Evolutionary conservation across 2,329 filamentous ascomycete species (phyloP), one percentile per base, ranked within the genome.

Genomic region (Aspergillus tubingensis): DNA sequence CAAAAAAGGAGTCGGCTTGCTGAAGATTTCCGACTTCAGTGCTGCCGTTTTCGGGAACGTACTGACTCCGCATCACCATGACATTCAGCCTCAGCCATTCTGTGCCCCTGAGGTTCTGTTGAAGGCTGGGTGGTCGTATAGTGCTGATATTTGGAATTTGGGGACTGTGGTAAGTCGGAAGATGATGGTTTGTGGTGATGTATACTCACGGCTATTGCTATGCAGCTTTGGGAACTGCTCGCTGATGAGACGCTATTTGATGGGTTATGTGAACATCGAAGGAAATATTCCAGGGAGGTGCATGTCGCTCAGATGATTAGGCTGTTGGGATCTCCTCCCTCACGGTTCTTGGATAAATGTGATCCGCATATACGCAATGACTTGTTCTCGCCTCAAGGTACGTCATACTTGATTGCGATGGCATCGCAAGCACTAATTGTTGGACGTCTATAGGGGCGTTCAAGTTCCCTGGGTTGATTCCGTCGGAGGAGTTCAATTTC

Each of bases 81-180:
- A 78, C 72, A 67, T 83, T 76, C 51, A 86, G 70, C 71, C 71
- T 8, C 66, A 69, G 48, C 62, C 60, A 13, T 74, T 70, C 44
- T 69, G 67, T 51, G 70, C 69, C 5, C 73, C 72, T 5, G 73
- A 76, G 57, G 73, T 76, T 30, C 65, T 75, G 19, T 58, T 75
- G 2, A 63, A 68, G 30, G 65, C 64, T 6, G 66, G 63, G 1
- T 75, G 69, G 70, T 68, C 67, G 3, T 75, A 74, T 61, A 71
- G 70, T 43, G 70, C 70, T 3, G 73, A 75, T 64, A 74, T 76
- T 41, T 76, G 72, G 73, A 75, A 74, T 57, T 56, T 76, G 15
- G 71, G 68, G 2, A 65, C 65, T 19, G 65, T 74, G 67, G 65
- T 68, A 62, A 61, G 67, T 21, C 10, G 2, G 4, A 47, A 48